Percentiles rank a stretch among this genome's conserved stretches.
Evolutionary conservation across 2,329 filamentous ascomycete genomes (phyloP).

Genomic region (Fusarium coffeatum): DNA sequence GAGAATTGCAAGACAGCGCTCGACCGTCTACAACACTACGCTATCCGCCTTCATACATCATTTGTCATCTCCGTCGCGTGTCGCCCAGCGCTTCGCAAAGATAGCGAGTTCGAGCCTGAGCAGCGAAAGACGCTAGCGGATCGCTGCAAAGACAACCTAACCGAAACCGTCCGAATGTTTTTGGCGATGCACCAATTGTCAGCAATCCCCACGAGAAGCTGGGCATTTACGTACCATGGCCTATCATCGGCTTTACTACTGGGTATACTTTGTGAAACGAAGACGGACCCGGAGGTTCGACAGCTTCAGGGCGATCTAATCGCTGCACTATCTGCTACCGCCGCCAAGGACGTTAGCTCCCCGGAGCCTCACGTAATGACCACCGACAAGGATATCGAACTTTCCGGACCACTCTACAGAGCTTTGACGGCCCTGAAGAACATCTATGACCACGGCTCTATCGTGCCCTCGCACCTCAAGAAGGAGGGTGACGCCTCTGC

Average conservation of each 20-base stretch:
- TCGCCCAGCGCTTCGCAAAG: slow-evolving; percentile 69
- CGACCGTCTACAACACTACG: slow-evolving; percentile 72
- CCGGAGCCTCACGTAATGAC: slow-evolving; percentile 64
- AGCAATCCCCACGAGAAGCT: slow-evolving; percentile 73
- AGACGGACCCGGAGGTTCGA: slow-evolving; percentile 71
- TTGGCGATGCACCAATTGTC: slow-evolving; percentile 76
- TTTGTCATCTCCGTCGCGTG: slow-evolving; percentile 75
- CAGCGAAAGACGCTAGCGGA: slow-evolving; percentile 68
- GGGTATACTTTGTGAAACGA: slow-evolving; percentile 72
- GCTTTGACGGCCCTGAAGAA: slow-evolving; percentile 71
- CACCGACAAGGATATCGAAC: slow-evolving; percentile 70
- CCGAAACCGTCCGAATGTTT: slow-evolving; percentile 75
- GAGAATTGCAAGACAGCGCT: slow-evolving; percentile 73
- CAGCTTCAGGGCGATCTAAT: slow-evolving; percentile 74
- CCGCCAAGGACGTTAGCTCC: slow-evolving; percentile 69
- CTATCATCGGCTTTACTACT: slow-evolving; percentile 73
- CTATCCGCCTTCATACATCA: slow-evolving; percentile 72
- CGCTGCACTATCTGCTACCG: slow-evolving; percentile 70
- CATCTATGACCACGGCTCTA: slow-evolving; percentile 73
- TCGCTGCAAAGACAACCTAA: slow-evolving; percentile 70
- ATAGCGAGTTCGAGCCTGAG: slow-evolving; percentile 61
- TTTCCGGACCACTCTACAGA: slow-evolving; percentile 70
- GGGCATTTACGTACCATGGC: slow-evolving; percentile 76
- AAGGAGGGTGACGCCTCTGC: slow-evolving; percentile 61
- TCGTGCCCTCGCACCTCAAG: slow-evolving; percentile 63